phyloP scores from a whole-genome alignment of 345 rosid species.

The Cochlearia excelsa region DNA sequence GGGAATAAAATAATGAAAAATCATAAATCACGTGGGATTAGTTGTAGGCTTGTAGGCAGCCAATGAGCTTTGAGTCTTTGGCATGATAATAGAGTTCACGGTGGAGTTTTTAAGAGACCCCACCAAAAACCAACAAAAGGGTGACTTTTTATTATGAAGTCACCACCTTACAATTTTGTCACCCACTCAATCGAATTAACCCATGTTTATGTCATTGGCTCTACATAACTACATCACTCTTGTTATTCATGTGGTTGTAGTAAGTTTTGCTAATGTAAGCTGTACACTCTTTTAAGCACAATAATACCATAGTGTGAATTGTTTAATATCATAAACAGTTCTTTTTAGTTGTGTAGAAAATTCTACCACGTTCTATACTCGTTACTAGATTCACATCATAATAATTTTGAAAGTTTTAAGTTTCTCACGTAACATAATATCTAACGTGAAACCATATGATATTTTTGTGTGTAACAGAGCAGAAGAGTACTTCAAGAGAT shows the following conservation, averaged over 20 bases:
- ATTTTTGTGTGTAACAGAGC: conserved; percentile 53
- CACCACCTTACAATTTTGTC: not conserved
- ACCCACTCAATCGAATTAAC: conserved; percentile 17
- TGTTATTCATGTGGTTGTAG: conserved; percentile 1
- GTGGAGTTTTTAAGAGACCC: conserved; percentile 23
- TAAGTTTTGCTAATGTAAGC: not conserved
- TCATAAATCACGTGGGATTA: not conserved
- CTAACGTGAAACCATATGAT: conserved; percentile 6
- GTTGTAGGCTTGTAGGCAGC: not conserved
- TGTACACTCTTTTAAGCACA: not conserved
- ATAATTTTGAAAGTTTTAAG: not conserved
- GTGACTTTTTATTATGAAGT: not conserved
- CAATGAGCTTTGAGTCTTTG: conserved; percentile 25
- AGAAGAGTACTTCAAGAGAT: conserved; percentile 76
- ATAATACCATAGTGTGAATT: no score
- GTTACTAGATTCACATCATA: no score
- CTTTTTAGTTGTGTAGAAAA: not conserved
- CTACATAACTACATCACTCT: not conserved
- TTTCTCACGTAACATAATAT: conserved; percentile 6
- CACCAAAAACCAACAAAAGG: conserved; percentile 24
- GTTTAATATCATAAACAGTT: not conserved
- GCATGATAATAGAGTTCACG: conserved; percentile 23
- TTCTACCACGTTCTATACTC: no score
- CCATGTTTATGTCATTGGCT: conserved; percentile 21
- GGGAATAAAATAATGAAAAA: not conserved